A percentile compares a stretch with the other conserved stretches of the same genome.
These are phyloP conservation scores for Aegle marmelos DNA, from an alignment of 345 rosid species.

Conservation along the genomic window DNA sequence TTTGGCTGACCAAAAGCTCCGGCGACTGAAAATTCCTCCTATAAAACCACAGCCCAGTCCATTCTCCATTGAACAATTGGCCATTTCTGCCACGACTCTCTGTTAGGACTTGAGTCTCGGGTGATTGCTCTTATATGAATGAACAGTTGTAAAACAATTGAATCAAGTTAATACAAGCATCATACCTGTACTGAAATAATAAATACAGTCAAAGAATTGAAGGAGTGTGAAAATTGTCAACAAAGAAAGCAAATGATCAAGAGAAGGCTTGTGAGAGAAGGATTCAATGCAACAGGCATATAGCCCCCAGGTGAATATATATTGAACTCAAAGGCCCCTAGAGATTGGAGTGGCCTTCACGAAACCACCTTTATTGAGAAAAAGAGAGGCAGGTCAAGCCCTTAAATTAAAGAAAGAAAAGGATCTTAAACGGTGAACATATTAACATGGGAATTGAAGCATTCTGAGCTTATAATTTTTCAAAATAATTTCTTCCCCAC, in stretches of 20 bases:
- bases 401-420: neutral
- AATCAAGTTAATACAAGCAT: neutral
- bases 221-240: slow-evolving; percentile 9
- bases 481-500: neutral
- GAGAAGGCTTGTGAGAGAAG: slow-evolving; percentile 38
- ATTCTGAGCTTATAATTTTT: neutral
- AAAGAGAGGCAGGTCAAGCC: neutral
- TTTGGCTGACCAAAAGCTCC: slow-evolving; percentile 42
- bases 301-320: slow-evolving; percentile 19
- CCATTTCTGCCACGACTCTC: slow-evolving; percentile 23
- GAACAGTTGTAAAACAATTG: neutral
- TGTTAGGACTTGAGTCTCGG: neutral
- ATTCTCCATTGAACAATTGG: slow-evolving; percentile 24
- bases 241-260: slow-evolving; percentile 4
- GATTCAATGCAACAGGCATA: slow-evolving; percentile 30
- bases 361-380: slow-evolving; percentile 43
- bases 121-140: no score
- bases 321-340: slow-evolving; percentile 30
- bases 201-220: neutral
- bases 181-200: no score
- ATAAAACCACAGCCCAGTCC: slow-evolving; percentile 54
- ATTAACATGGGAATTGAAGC: neutral
- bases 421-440: neutral
- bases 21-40: slow-evolving; percentile 43
- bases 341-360: slow-evolving; percentile 56